Evolutionary conservation across 768 basidiomycete genomes (phyloP), one percentile per base, ranked within the genome.

Genomic region (Russula brevipes): DNA sequence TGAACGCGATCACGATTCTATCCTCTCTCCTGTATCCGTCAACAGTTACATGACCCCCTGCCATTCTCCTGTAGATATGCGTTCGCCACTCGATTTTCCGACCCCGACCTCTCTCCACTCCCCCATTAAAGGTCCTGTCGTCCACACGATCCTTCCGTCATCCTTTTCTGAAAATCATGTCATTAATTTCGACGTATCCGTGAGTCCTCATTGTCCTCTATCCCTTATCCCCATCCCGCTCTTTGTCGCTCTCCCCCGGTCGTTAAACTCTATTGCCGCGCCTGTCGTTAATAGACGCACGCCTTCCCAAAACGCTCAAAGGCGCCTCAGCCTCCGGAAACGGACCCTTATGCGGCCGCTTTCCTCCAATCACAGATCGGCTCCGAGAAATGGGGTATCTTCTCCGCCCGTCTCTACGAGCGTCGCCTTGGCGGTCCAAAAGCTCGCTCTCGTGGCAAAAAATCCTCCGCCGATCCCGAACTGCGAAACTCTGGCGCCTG

Each of bases 301-400:
- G 54, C 59, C 30, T 67, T 67, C 57, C 66, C 66, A 47, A 67
- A 68, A 57, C 66, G 64, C 17, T 61, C 65, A 17, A 68, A 68
- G 57, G 60, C 66, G 24, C 59, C 64, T 44, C 66, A 62, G 44
- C 57, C 57, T 6, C 54, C 60, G 36, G 66, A 68, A 55, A 62
- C 60, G 12, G 79, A 80, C 66, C 79, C 79, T 24, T 76, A 67
- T 61, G 79, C 80, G 0, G 75, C 78, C n/a, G 72, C 72, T 17
- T 81, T 81, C 67, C 73, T 80, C 54, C 78, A 73, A 63, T 78
- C 80, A 53, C 74, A 74, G 52, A 76, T 80, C 42, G 79, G 79
- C 60, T 71, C 73, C 30, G 72, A 73, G 35, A 79, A 75, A 66
- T 80, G 79, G 79, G 68, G 72, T 41, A 79, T 78, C 52, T 81